These are phyloP conservation scores for Poteriospumella lacustris DNA, from an alignment of 108 stramenopile species.

Conservation along the genomic window DNA sequence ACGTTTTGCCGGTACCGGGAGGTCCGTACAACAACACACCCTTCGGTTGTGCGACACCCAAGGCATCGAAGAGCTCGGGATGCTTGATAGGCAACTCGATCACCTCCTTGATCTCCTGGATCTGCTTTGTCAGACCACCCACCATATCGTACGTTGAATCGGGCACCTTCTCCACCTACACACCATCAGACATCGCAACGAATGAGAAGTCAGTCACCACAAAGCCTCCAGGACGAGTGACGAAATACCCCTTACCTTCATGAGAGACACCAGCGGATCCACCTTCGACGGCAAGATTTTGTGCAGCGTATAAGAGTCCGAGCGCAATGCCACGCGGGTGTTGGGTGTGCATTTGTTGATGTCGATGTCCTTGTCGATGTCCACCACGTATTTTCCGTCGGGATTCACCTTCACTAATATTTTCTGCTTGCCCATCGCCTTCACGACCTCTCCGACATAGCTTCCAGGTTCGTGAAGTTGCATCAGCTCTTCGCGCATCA, in stretches of 20 bases:
- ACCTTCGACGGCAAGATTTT: constrained; percentile 98
- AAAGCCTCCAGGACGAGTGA: no score
- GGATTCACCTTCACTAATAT: constrained; percentile 95
- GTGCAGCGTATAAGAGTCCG: constrained; percentile 96
- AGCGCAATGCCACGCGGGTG: constrained; percentile 93
- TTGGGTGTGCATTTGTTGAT: constrained; percentile 92
- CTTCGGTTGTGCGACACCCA: constrained; percentile 91
- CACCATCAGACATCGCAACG: neutral
- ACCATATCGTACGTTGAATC: constrained; percentile 99
- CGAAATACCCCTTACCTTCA: constrained; percentile 61
- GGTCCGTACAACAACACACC: constrained; percentile 97
- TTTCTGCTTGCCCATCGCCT: constrained; percentile 97
- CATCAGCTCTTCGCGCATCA: constrained; percentile 93
- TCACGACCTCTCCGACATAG: constrained; percentile 98
- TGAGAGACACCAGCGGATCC: constrained; percentile 92
- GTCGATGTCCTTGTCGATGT: constrained; percentile 91
- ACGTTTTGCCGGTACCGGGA: constrained; percentile 98
- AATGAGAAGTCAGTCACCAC: neutral
- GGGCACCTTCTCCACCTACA: constrained; percentile 92
- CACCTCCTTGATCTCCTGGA: constrained; percentile 98
- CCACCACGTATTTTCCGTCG: constrained; percentile 99
- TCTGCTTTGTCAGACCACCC: constrained; percentile 97
- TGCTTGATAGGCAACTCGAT: constrained; percentile 99
- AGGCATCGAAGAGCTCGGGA: constrained; percentile 94
- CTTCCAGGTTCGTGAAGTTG: constrained; percentile 95